Percentiles rank a stretch among this genome's conserved stretches.
Conservation (phyloP, 352 stramenopile species). For the Phytophthora fragariae region DNA sequence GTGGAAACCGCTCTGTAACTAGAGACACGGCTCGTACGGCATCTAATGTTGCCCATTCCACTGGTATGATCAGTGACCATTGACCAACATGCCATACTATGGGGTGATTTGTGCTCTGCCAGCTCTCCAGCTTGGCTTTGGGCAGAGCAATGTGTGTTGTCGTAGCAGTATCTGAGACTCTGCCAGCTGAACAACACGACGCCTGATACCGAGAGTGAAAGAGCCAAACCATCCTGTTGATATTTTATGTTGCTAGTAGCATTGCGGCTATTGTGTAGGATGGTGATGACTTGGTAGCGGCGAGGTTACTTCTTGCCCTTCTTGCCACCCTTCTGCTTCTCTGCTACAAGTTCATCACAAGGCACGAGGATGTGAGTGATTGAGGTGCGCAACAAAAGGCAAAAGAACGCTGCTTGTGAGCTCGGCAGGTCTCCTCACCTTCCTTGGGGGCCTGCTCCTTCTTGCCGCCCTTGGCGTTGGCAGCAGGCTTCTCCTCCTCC, state of each 20-base stretch:
- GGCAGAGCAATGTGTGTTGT: too few relatives aligned
- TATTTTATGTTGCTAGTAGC: constrained; percentile 3
- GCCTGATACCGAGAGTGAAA: neutral
- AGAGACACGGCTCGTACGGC: too few relatives aligned
- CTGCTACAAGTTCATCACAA: neutral
- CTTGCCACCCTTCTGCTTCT: constrained; percentile 15
- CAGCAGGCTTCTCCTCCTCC: constrained; percentile 11
- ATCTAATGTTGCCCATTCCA: too few relatives aligned
- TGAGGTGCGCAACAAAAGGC: neutral
- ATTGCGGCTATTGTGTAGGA: constrained; percentile 9
- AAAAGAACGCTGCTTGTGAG: neutral
- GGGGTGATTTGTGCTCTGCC: too few relatives aligned
- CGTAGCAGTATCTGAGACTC: too few relatives aligned
- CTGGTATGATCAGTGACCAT: too few relatives aligned
- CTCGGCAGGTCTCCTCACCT: neutral
- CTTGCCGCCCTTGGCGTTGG: constrained; percentile 12
- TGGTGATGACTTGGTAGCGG: neutral
- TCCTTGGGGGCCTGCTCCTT: constrained; percentile 13
- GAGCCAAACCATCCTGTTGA: neutral
- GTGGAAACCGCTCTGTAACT: too few relatives aligned
- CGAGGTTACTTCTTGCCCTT: constrained; percentile 10
- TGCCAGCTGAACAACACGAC: too few relatives aligned
- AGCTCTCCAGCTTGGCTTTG: too few relatives aligned
- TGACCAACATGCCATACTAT: too few relatives aligned
- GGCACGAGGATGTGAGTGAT: neutral